Evolutionary conservation across 1,284 basidiomycete species (phyloP), one percentile per base, ranked within the genome.

Genomic region (Caloboletus firmus): DNA sequence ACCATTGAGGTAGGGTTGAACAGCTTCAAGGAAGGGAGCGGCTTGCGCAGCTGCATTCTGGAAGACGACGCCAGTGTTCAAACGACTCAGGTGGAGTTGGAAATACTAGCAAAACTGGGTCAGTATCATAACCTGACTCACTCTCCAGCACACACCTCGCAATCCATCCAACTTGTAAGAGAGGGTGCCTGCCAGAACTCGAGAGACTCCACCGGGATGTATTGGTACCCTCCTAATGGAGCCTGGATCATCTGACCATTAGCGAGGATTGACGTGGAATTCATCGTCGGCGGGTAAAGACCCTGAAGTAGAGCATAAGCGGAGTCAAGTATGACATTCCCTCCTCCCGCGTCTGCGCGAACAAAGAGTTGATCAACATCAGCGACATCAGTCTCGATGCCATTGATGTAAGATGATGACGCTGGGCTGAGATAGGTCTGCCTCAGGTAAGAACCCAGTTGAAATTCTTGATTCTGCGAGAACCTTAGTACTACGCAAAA

Each of bases 201-300:
- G 20, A 68, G 49, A 42, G 68, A 72, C 31, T 71, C 58, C 11
- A 68, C 67, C 30, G 67, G 70, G 22, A 68, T 18, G 47, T 68
- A 72, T 41, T 81, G 79, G 57, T 83, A 85, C 0, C 82, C 83
- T 17, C 72, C 70, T 8, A 82, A 65, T 0, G 79, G 79, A 17
- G 76, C 74, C 0, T 73, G 62, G n/a, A 84, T 71, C 12, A 40
- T 71, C 20, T 76, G 66, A 10, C 82, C 80, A 55, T 82, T 76
- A 1, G 79, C 81, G 13, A 83, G 72, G 3, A 65, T 71, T 31
- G 67, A 73, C 28, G 61, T 73, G 30, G 66, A 65, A 4, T 59
- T 44, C 13, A 62, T 54, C 3, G 74, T 75, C 0, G 74, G 67
- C 1, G 79, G 78, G 66, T 73, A 82, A 37, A 79, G 57, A 39